Evolutionary conservation across 495 filamentous ascomycete genomes (phyloP), one percentile per base, ranked within the genome.

Genomic region (Umbilicaria muhlenbergii): DNA sequence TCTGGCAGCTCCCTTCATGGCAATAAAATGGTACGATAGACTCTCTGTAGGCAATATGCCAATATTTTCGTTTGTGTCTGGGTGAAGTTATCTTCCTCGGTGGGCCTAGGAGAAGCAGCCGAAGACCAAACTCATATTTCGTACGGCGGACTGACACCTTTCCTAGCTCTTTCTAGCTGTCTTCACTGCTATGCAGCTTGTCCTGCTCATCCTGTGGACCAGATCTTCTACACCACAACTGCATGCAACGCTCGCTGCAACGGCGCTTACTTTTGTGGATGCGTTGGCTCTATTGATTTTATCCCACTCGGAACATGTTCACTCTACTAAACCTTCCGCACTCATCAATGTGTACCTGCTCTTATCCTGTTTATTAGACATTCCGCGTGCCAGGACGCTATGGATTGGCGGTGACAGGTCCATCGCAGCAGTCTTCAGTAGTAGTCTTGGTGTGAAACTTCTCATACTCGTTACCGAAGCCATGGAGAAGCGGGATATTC

Each of bases 301-400:
- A 13, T 78, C 74, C 0, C 68, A 65, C 44, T 44, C 69, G 12
- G 76, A 83, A 46, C 79, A 82, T 51, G 55, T 61, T 21, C 62
- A 65, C 14, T 68, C 68, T 44, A 56, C 69, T 19, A 64, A 68
- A 37, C 77, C 80, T 0, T 83, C 81, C 0, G 59, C 69, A 31
- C 46, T 83, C 10, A 57, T 84, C 32, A 70, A 73, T 41, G 44
- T 64, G 7, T 86, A 80, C 52, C 62, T 86, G 1, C 62, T 77
- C 36, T 48, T 75, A 46, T 73, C 73, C 0, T 39, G 75, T n/a
- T 53, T 81, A 10, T 68, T 82, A 15, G 77, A 81, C 51, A 54
- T 64, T 31, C 66, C 70, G 0, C 69, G 65, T 36, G 55, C 62
- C 11, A 59, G 80, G 34, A 83, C 75, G 0, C 54, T 77, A 15